Evolutionary conservation across 306 rosid species (phyloP).

Genomic region (Cucumis cinereus): DNA sequence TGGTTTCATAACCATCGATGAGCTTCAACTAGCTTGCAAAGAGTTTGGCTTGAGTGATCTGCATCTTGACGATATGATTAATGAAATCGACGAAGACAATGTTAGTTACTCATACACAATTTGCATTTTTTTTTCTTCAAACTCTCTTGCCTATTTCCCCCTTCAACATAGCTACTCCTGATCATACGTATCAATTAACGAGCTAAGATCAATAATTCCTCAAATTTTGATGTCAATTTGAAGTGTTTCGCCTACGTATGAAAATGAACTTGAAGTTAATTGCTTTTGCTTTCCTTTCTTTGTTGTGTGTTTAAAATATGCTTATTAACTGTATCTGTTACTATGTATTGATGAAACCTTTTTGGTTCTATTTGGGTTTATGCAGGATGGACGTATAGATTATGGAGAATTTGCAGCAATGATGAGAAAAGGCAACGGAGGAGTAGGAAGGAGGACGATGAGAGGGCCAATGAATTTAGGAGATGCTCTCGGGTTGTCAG

Average conservation of each 20-base stretch:
- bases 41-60: slow-evolving; percentile 35
- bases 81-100: slow-evolving; percentile 34
- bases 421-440: slow-evolving; percentile 46
- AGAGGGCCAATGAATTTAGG: slow-evolving; percentile 25
- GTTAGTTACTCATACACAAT: slow-evolving; percentile 1
- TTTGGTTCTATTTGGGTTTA: neutral
- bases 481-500: slow-evolving; percentile 24
- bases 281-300: neutral
- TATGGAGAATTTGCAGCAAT: slow-evolving; percentile 37
- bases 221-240: neutral
- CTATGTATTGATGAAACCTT: neutral
- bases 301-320: neutral
- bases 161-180: neutral
- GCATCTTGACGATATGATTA: slow-evolving; percentile 39
- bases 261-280: neutral
- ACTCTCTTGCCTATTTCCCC: neutral
- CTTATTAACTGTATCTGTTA: neutral
- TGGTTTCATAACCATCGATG: slow-evolving; percentile 37
- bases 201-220: neutral
- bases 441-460: slow-evolving; percentile 37
- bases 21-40: slow-evolving; percentile 32
- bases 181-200: neutral
- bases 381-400: slow-evolving; percentile 37
- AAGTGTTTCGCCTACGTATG: neutral
- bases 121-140: neutral